phyloP scores from a whole-genome alignment of 805 yeast species.

The Yamadazyma akitaensis region DNA sequence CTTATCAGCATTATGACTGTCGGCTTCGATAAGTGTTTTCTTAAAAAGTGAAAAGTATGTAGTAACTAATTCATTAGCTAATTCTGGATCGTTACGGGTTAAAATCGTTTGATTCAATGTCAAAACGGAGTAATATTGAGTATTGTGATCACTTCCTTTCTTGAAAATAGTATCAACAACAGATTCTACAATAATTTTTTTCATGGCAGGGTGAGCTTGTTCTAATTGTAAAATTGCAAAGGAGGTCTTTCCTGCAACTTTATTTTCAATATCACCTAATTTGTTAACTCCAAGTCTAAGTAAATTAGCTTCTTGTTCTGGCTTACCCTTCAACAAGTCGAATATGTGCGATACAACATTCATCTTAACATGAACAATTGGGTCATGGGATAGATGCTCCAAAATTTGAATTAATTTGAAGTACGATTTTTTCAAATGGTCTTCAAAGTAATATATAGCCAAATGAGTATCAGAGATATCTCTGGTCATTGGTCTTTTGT shows the following conservation, averaged over 20 bases:
- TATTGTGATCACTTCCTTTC: slow-evolving; percentile 72
- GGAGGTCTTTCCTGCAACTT: slow-evolving; percentile 86
- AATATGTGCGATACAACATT: slow-evolving; percentile 73
- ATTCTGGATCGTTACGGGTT: slow-evolving; percentile 67
- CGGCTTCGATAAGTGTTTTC: slow-evolving; percentile 69
- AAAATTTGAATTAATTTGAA: slow-evolving; percentile 73
- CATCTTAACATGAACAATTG: slow-evolving; percentile 83
- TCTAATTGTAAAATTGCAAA: slow-evolving; percentile 74
- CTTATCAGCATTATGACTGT: slow-evolving; percentile 40
- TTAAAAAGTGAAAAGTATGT: slow-evolving; percentile 87
- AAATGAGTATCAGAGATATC: slow-evolving; percentile 45
- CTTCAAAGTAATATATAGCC: slow-evolving; percentile 83
- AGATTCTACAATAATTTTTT: slow-evolving; percentile 70
- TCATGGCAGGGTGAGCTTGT: slow-evolving; percentile 96
- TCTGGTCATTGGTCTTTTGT: slow-evolving; percentile 61
- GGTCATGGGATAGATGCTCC: slow-evolving; percentile 84
- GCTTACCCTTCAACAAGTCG: slow-evolving; percentile 77
- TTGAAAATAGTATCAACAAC: slow-evolving; percentile 79
- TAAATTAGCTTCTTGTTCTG: slow-evolving; percentile 94
- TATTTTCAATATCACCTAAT: slow-evolving; percentile 87
- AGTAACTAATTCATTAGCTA: slow-evolving; percentile 79
- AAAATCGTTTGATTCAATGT: slow-evolving; percentile 92
- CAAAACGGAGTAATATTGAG: slow-evolving; percentile 82
- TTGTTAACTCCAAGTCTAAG: slow-evolving; percentile 88
- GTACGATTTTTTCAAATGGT: slow-evolving; percentile 72